phyloP scores from a whole-genome alignment of 306 rosid species.

The apple (Malus domestica) region DNA sequence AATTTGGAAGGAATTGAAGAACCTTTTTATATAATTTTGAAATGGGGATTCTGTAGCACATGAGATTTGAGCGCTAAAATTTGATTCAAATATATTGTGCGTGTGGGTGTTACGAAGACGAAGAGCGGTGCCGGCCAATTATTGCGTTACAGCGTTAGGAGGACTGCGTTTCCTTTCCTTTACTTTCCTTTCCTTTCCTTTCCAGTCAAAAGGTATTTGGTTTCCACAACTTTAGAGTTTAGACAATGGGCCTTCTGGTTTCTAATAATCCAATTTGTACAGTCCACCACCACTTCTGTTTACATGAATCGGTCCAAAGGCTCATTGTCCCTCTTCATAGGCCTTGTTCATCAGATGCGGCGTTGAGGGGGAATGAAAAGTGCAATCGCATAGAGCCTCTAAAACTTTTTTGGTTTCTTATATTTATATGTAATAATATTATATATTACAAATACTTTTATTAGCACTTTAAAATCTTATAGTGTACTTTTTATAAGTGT shows the following conservation, averaged over 20 bases:
- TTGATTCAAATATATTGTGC: not conserved
- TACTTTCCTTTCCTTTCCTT: not conserved
- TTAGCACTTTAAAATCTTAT: no score
- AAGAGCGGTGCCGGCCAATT: not conserved
- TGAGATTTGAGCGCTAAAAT: conserved; percentile 10
- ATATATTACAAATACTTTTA: no score
- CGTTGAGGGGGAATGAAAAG: no score
- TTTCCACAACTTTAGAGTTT: not conserved
- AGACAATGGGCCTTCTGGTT: not conserved
- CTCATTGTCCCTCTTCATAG: not conserved
- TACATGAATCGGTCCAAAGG: not conserved
- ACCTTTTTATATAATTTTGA: not conserved
- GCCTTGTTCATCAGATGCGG: not conserved
- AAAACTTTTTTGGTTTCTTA: no score
- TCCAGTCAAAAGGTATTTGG: not conserved
- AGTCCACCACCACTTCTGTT: not conserved
- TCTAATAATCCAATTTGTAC: not conserved
- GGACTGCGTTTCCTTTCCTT: not conserved
- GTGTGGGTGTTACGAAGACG: not conserved
- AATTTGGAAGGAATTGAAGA: not conserved
- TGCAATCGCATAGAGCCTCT: no score
- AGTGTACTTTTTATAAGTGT: no score
- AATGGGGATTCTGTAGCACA: not conserved
- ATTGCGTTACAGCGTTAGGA: not conserved
- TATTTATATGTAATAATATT: no score